Evolutionary conservation across 306 rosid species (phyloP).

Genomic region (Citrullus colocynthis): DNA sequence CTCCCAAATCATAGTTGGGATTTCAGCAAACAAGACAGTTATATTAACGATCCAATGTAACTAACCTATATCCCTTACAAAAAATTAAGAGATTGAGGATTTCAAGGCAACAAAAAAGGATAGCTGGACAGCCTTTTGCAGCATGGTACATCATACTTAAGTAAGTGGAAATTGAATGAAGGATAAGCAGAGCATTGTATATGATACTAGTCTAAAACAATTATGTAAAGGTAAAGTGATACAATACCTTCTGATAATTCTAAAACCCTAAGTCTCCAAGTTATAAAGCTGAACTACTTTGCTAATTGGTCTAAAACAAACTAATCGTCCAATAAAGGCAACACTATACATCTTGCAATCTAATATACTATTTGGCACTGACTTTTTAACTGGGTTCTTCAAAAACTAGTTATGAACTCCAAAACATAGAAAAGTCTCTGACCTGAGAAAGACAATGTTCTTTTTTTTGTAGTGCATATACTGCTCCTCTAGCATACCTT

Average conservation of each 20-base stretch:
- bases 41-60: background rate
- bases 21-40: background rate
- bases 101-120: background rate
- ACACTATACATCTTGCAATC: background rate
- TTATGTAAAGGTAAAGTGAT: background rate
- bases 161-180: background rate
- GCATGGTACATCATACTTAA: background rate
- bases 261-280: background rate
- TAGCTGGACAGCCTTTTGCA: background rate
- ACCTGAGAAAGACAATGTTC: constrained; percentile 59
- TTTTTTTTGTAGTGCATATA: constrained; percentile 50
- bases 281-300: background rate
- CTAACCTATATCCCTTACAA: background rate
- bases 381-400: background rate
- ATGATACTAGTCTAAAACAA: background rate
- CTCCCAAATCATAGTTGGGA: background rate
- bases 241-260: background rate
- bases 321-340: background rate
- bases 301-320: background rate
- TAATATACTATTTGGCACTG: background rate
- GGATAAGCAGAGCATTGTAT: background rate
- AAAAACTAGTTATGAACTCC: constrained; percentile 5
- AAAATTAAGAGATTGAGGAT: background rate
- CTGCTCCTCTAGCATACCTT: constrained; percentile 86
- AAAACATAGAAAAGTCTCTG: constrained; percentile 11